These are phyloP conservation scores for Beta vulgaris DNA, from an alignment of 148 eudicot genomes.

Conservation along the genomic window DNA sequence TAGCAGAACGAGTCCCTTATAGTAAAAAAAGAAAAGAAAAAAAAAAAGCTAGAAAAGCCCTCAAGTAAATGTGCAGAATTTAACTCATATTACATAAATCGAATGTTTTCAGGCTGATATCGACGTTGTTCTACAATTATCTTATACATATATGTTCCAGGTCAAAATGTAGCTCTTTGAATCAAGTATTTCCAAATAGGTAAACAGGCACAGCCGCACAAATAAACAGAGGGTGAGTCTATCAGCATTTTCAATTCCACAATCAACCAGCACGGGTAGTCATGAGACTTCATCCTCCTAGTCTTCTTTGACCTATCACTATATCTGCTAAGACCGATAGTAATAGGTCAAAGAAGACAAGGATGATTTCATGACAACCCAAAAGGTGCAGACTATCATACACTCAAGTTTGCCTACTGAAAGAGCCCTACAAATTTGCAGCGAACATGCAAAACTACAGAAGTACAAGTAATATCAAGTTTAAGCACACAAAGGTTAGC, in stretches of 20 bases:
- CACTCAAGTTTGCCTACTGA: background rate
- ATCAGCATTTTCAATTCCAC: background rate
- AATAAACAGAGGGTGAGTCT: background rate
- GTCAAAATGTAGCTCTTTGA: background rate
- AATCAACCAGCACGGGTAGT: slow-evolving; percentile 1
- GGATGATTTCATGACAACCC: too few relatives aligned
- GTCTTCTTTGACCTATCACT: too few relatives aligned
- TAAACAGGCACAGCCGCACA: background rate
- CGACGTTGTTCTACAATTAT: background rate
- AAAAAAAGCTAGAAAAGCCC: background rate
- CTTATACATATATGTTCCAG: background rate
- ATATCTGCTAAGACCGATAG: too few relatives aligned
- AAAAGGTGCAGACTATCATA: slow-evolving; percentile 1
- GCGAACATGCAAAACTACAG: background rate
- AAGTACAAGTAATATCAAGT: background rate
- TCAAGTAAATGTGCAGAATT: background rate
- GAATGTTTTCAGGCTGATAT: background rate
- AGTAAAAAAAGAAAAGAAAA: background rate
- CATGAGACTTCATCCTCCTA: too few relatives aligned
- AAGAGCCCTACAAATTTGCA: background rate
- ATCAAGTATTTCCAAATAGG: background rate
- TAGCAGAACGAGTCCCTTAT: background rate
- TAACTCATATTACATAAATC: background rate
- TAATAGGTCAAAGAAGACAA: too few relatives aligned
- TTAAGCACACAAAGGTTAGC: background rate